Evolutionary conservation across 495 filamentous ascomycete species (phyloP).

Genomic region (Xylaria longipes): DNA sequence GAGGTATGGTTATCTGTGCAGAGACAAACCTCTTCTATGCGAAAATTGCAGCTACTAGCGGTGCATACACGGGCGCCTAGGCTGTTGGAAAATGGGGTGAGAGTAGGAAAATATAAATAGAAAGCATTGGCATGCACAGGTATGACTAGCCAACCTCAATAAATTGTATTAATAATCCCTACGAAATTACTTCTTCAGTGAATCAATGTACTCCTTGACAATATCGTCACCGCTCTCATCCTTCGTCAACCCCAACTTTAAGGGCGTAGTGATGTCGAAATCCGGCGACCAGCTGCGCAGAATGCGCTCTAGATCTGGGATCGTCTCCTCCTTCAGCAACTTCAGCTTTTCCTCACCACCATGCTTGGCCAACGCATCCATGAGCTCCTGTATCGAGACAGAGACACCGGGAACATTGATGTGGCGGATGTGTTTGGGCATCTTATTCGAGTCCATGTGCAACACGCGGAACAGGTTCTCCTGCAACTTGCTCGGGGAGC

Average conservation of each 20-base stretch:
- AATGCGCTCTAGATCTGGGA: conserved; percentile 71
- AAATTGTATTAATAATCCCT: not conserved
- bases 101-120: not conserved
- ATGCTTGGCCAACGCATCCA: conserved; percentile 72
- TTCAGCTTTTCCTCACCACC: conserved; percentile 71
- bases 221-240: conserved; percentile 66
- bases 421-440: conserved; percentile 63
- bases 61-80: conserved; percentile 23
- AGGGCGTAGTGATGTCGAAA: conserved; percentile 65
- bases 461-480: conserved; percentile 74
- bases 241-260: conserved; percentile 64
- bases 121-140: not conserved
- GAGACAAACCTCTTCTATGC: conserved; percentile 59
- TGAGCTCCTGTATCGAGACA: conserved; percentile 74
- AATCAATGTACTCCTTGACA: conserved; percentile 55
- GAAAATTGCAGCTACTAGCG: conserved; percentile 53
- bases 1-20: conserved; percentile 56
- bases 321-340: conserved; percentile 69
- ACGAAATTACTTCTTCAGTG: conserved; percentile 36
- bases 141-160: too few relatives aligned
- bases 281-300: conserved; percentile 75
- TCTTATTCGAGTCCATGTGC: conserved; percentile 58
- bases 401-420: conserved; percentile 78
- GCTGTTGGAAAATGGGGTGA: not conserved
- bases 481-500: conserved; percentile 69